Evolutionary conservation across 306 rosid species (phyloP).

Genomic region (Luffa aegyptiaca): DNA sequence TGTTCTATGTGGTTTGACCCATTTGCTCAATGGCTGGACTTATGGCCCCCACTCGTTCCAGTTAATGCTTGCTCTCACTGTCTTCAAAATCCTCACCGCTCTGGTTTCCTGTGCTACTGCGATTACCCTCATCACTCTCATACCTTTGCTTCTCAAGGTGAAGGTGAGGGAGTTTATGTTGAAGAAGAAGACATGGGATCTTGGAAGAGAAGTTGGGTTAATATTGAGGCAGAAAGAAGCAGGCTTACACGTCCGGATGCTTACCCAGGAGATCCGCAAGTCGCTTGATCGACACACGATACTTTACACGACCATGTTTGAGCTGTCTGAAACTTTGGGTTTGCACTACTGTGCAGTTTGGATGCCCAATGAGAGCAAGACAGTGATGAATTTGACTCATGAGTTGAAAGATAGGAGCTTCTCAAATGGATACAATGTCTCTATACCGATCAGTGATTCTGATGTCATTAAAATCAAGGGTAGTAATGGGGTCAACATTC

Average conservation of each 20-base stretch:
- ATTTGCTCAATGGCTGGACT: conserved; percentile 97
- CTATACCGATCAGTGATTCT: conserved; percentile 55
- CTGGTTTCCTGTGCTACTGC: conserved; percentile 98
- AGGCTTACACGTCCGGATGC: conserved; percentile 93
- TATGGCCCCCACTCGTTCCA: conserved; percentile 96
- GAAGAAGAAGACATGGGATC: conserved; percentile 99
- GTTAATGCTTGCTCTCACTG: conserved; percentile 88
- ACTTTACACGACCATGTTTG: conserved; percentile 74
- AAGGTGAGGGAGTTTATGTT: conserved; percentile 96
- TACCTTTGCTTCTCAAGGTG: conserved; percentile 94
- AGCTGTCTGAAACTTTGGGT: conserved; percentile 81
- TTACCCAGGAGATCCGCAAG: conserved; percentile 96
- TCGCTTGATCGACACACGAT: conserved; percentile 84
- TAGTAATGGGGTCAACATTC: conserved; percentile 52
- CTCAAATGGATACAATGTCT: conserved; percentile 26
- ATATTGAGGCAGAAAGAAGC: conserved; percentile 85
- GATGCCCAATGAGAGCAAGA: conserved; percentile 87
- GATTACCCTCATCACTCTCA: conserved; percentile 82
- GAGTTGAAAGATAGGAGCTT: conserved; percentile 54
- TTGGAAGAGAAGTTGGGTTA: conserved; percentile 81
- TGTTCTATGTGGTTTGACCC: conserved; percentile 92
- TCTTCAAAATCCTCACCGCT: conserved; percentile 92
- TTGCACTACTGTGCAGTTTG: conserved; percentile 95
- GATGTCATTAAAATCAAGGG: conserved; percentile 61
- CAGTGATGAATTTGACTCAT: conserved; percentile 82